phyloP scores from a whole-genome alignment of 441 rosid species.

The Gossypium aridum region DNA sequence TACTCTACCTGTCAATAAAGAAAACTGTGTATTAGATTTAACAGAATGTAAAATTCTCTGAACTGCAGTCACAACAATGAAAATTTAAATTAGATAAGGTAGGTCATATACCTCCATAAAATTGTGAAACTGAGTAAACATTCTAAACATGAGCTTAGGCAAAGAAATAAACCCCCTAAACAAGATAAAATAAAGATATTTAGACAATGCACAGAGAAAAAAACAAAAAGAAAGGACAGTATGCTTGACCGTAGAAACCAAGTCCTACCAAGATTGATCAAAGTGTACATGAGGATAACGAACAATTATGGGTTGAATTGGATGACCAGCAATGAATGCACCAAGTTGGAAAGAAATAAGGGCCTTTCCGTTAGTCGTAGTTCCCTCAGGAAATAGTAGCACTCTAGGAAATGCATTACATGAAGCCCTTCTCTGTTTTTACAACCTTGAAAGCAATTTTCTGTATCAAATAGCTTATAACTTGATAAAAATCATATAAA shows the following conservation, averaged over 20 bases:
- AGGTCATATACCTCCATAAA: slow-evolving; percentile 73
- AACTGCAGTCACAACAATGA: background rate
- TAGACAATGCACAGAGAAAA: background rate
- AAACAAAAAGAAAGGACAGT: background rate
- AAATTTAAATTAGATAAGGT: slow-evolving; percentile 4
- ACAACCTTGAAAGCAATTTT: slow-evolving; percentile 87
- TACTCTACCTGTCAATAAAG: slow-evolving; percentile 65
- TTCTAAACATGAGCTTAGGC: slow-evolving; percentile 84
- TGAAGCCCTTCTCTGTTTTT: slow-evolving; percentile 96
- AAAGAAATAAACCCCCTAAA: slow-evolving; percentile 78
- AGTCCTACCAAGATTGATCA: slow-evolving; percentile 89
- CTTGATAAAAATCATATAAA: slow-evolving; percentile 43
- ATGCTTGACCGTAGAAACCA: slow-evolving; percentile 1
- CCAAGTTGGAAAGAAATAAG: slow-evolving; percentile 92
- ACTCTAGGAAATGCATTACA: slow-evolving; percentile 73
- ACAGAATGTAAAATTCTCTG: background rate
- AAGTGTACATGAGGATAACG: slow-evolving; percentile 97
- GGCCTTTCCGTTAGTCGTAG: slow-evolving; percentile 85
- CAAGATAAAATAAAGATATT: slow-evolving; percentile 11
- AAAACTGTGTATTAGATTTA: slow-evolving; percentile 11
- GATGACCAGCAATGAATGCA: slow-evolving; percentile 81
- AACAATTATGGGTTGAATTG: slow-evolving; percentile 83
- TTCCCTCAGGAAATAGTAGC: slow-evolving; percentile 96
- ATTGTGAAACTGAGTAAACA: slow-evolving; percentile 98
- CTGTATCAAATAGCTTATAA: slow-evolving; percentile 91